These are phyloP conservation scores for Suhomyces prunicola DNA, from an alignment of 805 yeast genomes.

Conservation along the genomic window DNA sequence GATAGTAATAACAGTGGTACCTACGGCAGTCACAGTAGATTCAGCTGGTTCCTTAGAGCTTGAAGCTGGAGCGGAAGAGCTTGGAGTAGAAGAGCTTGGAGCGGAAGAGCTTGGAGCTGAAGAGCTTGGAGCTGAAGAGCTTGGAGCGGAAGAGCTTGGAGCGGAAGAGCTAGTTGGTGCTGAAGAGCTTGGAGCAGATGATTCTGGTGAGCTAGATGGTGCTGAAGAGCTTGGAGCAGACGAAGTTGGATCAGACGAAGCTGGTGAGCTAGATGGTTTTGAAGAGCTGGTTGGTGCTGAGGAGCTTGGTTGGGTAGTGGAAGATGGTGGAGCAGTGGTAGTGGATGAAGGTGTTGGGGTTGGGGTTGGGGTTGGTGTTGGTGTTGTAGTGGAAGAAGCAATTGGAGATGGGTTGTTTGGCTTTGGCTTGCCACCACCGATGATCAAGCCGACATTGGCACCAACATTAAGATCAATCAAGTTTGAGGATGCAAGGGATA, in stretches of 20 bases:
- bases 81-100: slow-evolving; percentile 5
- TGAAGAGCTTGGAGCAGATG: neutral
- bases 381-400: neutral
- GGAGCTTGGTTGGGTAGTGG: neutral
- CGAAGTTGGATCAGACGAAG: neutral
- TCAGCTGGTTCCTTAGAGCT: neutral
- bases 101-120: slow-evolving; percentile 3
- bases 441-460: neutral
- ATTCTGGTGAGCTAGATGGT: neutral
- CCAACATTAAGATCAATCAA: neutral
- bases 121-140: neutral
- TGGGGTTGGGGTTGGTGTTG: neutral
- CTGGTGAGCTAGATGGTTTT: neutral
- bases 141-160: neutral
- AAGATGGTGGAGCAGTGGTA: neutral
- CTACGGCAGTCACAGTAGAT: neutral
- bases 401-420: neutral
- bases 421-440: neutral
- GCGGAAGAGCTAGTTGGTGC: neutral
- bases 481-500: slow-evolving; percentile 2
- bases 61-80: neutral
- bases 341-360: neutral
- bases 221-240: neutral
- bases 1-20: slow-evolving; percentile 30
- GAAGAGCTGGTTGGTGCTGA: neutral